Evolutionary conservation across 305 asterid species (phyloP), one percentile per base, ranked within the genome.

Genomic region (Nicotiana rustica): DNA sequence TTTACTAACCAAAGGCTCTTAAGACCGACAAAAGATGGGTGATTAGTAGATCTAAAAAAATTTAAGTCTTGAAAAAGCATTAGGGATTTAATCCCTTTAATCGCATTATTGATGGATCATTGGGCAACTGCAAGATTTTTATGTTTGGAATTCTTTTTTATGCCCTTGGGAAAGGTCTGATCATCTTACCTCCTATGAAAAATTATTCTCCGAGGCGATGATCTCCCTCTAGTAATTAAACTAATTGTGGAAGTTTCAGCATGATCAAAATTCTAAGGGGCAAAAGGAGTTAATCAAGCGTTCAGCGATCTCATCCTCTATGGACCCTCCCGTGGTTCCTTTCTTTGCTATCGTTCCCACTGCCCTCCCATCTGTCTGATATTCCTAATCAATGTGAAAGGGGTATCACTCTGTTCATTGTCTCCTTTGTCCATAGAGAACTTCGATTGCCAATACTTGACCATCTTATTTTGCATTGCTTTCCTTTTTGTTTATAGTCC

Each of bases 161-260:
- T 66, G 47, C 71, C 71, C 59, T 5, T 6, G 36, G 10, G 15
- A 35, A 66, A 66, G 71, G 71, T 66, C 29, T 25, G 38, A 65
- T 25, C 71, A 14, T 10, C 19, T 7, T 31, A 14, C 47, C 73
- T 67, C 73, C 49, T 33, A 66, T 67, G 12, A 31, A 67, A 65
- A 67, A 14, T 66, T 66, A 66, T 33, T 47, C 73, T 33, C 73
- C 73, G 8, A 31, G 73, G 21, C 19, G 71, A 33, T 67, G 10
- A 67, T 41, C 47, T 67, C 73, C 47, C 35, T 66, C 71, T 67
- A 31, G 12, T 1, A 67, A 67, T 33, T 67, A 33, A 10, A 8
- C 73, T 14, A 33, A 67, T 47, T 17, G 4, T 67, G 44, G 44
- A 31, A 31, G 73, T 67, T 33, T 15, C 73, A 33, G 35, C 73